Percentiles rank a stretch among this genome's conserved stretches.
Conservation (phyloP, 108 stramenopile species). For the Skeletonema marinoi region DNA sequence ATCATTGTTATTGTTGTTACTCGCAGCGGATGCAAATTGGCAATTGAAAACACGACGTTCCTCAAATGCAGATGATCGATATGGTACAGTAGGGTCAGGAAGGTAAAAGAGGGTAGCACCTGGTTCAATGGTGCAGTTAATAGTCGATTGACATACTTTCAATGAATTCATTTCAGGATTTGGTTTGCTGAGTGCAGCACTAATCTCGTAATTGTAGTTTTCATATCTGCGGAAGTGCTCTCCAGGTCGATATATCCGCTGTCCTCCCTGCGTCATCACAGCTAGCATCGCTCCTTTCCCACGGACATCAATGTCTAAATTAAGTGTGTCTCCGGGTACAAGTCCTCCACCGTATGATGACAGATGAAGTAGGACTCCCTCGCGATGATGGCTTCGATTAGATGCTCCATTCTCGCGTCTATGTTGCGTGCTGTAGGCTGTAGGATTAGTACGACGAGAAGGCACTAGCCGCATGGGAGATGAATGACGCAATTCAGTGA, state of each 20-base stretch:
- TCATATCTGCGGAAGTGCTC: slow-evolving; percentile 16
- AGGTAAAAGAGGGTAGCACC: slow-evolving; percentile 38
- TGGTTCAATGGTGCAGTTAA: slow-evolving; percentile 32
- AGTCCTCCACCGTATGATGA: slow-evolving; percentile 83
- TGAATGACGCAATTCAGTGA: slow-evolving; percentile 36
- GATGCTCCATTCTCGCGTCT: no score
- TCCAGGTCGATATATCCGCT: slow-evolving; percentile 64
- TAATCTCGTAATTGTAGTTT: slow-evolving; percentile 13
- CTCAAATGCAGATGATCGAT: slow-evolving; percentile 37
- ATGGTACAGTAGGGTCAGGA: slow-evolving; percentile 51
- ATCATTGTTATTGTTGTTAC: neutral
- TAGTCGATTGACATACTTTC: slow-evolving; percentile 27
- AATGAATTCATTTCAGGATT: slow-evolving; percentile 4
- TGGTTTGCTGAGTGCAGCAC: neutral
- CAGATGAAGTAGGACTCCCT: slow-evolving; percentile 66
- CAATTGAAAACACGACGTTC: slow-evolving; percentile 33
- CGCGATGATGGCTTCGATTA: slow-evolving; percentile 11
- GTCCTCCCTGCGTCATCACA: slow-evolving; percentile 73
- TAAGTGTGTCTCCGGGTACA: slow-evolving; percentile 65
- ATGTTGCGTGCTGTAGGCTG: neutral
- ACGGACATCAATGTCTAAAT: slow-evolving; percentile 60
- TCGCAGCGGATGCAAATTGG: neutral
- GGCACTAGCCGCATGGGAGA: slow-evolving; percentile 48
- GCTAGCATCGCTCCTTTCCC: slow-evolving; percentile 54
- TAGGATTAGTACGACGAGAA: slow-evolving; percentile 35